These are phyloP conservation scores for Hypoxylon sp. DNA, from an alignment of 2,329 filamentous ascomycete genomes.

Conservation along the genomic window DNA sequence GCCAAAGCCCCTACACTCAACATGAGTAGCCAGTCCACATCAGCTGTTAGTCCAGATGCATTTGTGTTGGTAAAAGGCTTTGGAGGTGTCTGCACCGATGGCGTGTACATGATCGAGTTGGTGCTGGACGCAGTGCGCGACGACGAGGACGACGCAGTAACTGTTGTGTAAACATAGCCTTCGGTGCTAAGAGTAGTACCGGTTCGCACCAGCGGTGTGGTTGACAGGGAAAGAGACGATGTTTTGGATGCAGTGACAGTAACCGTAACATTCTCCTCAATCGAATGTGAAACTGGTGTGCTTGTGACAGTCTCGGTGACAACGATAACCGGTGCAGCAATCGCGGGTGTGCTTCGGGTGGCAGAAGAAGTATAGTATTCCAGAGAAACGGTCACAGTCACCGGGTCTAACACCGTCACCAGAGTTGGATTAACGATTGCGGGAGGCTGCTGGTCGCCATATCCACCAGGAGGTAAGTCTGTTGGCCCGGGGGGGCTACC, in stretches of 20 bases:
- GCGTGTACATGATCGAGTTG: conserved; percentile 20
- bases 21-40: conserved; percentile 7
- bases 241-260: conserved; percentile 24
- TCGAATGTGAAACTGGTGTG: conserved; percentile 14
- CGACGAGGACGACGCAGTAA: conserved; percentile 17
- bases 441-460: conserved; percentile 30
- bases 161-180: conserved; percentile 34
- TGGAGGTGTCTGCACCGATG: conserved; percentile 20
- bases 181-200: conserved; percentile 15
- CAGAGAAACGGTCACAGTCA: conserved; percentile 34
- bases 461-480: conserved; percentile 35
- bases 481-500: conserved; percentile 30
- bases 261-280: conserved; percentile 28
- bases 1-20: conserved; percentile 11
- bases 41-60: not conserved
- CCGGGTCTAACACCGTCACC: conserved; percentile 20
- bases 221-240: not conserved
- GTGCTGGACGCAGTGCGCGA: conserved; percentile 24
- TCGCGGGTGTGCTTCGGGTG: conserved; percentile 3
- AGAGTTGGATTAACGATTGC: conserved; percentile 14
- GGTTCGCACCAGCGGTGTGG: conserved; percentile 1
- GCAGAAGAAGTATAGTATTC: conserved; percentile 17
- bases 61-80: conserved; percentile 25
- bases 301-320: conserved; percentile 24
- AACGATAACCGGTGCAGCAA: conserved; percentile 17